phyloP scores from a whole-genome alignment of 768 basidiomycete genomes.

The Lentinus tigrinus region DNA sequence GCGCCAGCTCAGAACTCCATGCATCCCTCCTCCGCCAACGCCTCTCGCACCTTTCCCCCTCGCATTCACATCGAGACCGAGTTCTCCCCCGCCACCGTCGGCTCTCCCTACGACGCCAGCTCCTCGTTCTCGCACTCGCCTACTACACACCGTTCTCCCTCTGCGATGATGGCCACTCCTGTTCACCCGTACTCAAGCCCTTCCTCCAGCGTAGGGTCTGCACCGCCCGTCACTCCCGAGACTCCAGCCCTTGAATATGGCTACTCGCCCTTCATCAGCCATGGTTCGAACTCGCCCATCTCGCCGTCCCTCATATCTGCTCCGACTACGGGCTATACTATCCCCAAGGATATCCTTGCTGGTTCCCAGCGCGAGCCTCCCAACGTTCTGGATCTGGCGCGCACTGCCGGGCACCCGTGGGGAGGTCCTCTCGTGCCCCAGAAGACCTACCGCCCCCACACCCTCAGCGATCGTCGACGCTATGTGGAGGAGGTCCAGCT shows the following conservation, averaged over 20 bases:
- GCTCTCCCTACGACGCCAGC: neutral
- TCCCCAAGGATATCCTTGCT: neutral
- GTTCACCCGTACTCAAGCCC: neutral
- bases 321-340: neutral
- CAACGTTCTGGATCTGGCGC: slow-evolving; percentile 19
- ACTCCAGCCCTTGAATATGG: neutral
- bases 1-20: neutral
- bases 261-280: slow-evolving; percentile 2
- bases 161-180: neutral
- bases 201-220: slow-evolving; percentile 8
- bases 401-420: slow-evolving; percentile 5
- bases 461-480: slow-evolving; percentile 71
- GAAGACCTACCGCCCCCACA: slow-evolving; percentile 71
- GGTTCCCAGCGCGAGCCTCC: neutral
- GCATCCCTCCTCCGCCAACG: neutral
- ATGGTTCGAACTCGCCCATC: neutral
- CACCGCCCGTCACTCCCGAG: slow-evolving; percentile 7
- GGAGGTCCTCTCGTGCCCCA: slow-evolving; percentile 53
- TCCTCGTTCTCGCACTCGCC: slow-evolving; percentile 7
- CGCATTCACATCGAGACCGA: slow-evolving; percentile 13
- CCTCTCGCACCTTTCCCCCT: neutral
- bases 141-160: neutral
- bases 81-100: neutral
- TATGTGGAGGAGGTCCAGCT: slow-evolving; percentile 72
- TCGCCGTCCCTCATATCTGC: neutral